These are phyloP conservation scores for Aspergillus sp. DNA, from an alignment of 2,329 filamentous ascomycete genomes.

Conservation along the genomic window DNA sequence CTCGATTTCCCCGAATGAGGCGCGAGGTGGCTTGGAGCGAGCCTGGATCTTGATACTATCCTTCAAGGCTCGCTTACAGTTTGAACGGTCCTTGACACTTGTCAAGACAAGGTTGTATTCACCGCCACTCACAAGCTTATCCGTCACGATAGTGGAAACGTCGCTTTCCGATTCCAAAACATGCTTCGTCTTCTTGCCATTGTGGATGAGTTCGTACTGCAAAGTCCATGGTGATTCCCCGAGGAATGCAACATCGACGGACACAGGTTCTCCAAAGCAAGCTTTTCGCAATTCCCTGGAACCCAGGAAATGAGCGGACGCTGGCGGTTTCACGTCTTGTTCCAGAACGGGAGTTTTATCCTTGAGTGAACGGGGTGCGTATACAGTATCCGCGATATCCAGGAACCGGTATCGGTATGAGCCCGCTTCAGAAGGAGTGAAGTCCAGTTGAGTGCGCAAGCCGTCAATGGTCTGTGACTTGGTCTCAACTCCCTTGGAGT, in stretches of 20 bases:
- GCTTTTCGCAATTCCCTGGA: conserved; percentile 58
- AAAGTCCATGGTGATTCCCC: conserved; percentile 86
- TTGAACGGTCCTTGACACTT: conserved; percentile 80
- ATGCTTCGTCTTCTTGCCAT: conserved; percentile 75
- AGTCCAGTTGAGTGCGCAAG: conserved; percentile 77
- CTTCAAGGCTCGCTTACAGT: conserved; percentile 82
- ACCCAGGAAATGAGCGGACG: conserved; percentile 69
- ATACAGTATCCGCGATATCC: conserved; percentile 78
- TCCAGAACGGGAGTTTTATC: conserved; percentile 66
- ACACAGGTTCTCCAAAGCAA: conserved; percentile 79
- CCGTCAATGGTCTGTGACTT: conserved; percentile 62
- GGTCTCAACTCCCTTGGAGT: conserved; percentile 55
- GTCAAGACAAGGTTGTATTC: conserved; percentile 86
- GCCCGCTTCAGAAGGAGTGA: conserved; percentile 78
- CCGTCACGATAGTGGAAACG: conserved; percentile 71
- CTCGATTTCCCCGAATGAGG: conserved; percentile 80
- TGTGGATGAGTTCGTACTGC: conserved; percentile 90
- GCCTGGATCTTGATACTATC: conserved; percentile 84
- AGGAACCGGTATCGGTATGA: conserved; percentile 84
- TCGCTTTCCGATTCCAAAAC: conserved; percentile 63
- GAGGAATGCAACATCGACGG: conserved; percentile 70
- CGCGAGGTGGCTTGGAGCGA: conserved; percentile 82
- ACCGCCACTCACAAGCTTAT: conserved; percentile 73
- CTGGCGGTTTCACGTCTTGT: conserved; percentile 90
- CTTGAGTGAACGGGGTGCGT: conserved; percentile 63